Evolutionary conservation across 1,139 yeast genomes (phyloP), one percentile per base, ranked within the genome.

Genomic region (Pichia sp.): DNA sequence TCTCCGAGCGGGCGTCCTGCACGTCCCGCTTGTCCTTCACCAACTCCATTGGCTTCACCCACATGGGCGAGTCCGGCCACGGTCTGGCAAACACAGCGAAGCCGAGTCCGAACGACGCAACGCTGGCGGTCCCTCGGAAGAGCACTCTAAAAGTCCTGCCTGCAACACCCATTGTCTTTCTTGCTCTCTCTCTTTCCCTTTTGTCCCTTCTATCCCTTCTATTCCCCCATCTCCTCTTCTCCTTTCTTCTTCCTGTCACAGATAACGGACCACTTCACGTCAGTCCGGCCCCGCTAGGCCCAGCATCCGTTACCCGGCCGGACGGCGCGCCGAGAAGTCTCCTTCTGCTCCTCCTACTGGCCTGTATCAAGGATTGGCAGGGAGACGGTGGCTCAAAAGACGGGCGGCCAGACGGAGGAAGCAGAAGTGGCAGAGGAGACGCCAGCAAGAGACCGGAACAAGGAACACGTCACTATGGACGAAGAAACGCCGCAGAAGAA

Each of bases 61-160:
- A 78, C 16, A 53, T 34, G 2, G 59, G 71, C 68, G 77, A 75
- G 1, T 72, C 72, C 1, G 74, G 72, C 75, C 75, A 73, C 6
- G 73, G 71, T 57, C 51, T 81, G 72, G 71, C 81, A 74, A 57
- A 75, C 49, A 62, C 36, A 2, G 74, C 74, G 51, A 77, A 72
- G 1, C 86, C 87, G 0, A 72, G 62, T 0, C 76, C 78, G 56
- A 82, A 78, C 2, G 61, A 49, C 1, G 47, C 30, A 6, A 26
- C 49, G 8, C 30, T 19, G 5, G 62, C 53, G 2, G 57, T 48
- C 1, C 61, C 45, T 2, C 41, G 46, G 8, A 11, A 41, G 5
- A 42, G 34, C 16, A 30, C 23, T 32, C 15, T 50, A 1, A 49
- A 32, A 7, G 45, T 15, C 5, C 47, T 26, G 8, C 45, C 42